Evolutionary conservation across 768 basidiomycete species (phyloP).

Genomic region (Pisolithus microcarpus): DNA sequence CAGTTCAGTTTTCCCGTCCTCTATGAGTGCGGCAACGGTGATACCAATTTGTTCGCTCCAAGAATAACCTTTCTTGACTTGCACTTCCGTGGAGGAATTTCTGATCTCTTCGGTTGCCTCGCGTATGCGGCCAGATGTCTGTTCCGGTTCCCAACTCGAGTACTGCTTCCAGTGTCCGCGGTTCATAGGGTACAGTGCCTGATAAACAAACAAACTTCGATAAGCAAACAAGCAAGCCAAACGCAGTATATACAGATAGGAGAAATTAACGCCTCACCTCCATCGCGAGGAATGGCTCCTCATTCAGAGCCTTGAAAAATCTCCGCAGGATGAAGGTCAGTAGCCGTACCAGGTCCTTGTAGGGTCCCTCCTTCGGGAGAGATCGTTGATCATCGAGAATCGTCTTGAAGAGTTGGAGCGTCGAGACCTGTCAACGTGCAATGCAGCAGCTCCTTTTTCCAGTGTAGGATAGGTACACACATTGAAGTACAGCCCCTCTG

Average conservation of each 20-base stretch:
- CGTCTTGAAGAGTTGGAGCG: slow-evolving; percentile 78
- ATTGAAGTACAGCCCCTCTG: slow-evolving; percentile 94
- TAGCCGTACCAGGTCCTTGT: slow-evolving; percentile 76
- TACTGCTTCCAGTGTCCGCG: slow-evolving; percentile 79
- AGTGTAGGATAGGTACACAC: slow-evolving; percentile 35
- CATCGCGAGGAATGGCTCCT: slow-evolving; percentile 80
- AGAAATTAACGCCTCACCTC: slow-evolving; percentile 53
- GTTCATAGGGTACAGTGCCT: slow-evolving; percentile 91
- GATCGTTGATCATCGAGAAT: slow-evolving; percentile 77
- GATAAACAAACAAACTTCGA: slow-evolving; percentile 3
- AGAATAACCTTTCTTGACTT: slow-evolving; percentile 80
- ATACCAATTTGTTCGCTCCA: slow-evolving; percentile 90
- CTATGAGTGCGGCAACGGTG: slow-evolving; percentile 65
- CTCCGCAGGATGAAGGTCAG: slow-evolving; percentile 83
- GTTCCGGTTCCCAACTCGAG: slow-evolving; percentile 65
- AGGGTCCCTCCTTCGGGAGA: slow-evolving; percentile 68
- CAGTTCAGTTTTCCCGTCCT: slow-evolving; percentile 53
- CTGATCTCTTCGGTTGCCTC: slow-evolving; percentile 29
- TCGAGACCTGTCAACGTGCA: slow-evolving; percentile 63
- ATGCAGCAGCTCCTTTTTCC: slow-evolving; percentile 6
- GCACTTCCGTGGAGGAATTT: slow-evolving; percentile 57
- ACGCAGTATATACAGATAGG: slow-evolving; percentile 15
- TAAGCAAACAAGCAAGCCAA: slow-evolving; percentile 15
- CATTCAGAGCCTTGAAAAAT: slow-evolving; percentile 88
- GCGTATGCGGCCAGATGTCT: slow-evolving; percentile 31